A percentile compares a stretch with the other conserved stretches of the same genome.
Conservation (phyloP, 1,284 basidiomycete genomes). For the Cronartium quercuum region DNA sequence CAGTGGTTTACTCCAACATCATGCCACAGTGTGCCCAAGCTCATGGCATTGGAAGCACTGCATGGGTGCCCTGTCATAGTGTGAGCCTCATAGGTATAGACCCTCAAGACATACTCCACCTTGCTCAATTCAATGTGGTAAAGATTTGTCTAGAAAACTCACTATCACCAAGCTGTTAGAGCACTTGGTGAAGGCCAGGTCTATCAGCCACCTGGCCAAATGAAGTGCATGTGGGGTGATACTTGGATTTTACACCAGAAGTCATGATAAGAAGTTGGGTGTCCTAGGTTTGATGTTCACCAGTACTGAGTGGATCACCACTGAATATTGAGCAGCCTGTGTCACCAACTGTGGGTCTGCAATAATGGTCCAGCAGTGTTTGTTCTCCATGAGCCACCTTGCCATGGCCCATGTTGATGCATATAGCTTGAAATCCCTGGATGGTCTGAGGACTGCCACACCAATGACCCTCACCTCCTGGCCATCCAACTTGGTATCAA, state of each 20-base stretch:
- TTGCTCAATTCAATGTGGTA: neutral
- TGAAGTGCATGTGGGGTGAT: neutral
- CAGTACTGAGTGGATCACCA: neutral
- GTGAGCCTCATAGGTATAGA: neutral
- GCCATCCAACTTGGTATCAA: neutral
- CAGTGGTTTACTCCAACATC: neutral
- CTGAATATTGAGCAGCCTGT: neutral
- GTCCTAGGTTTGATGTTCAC: neutral
- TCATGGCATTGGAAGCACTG: neutral
- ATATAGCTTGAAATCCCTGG: neutral
- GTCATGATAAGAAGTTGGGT: neutral
- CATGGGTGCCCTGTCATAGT: neutral
- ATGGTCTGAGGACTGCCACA: neutral
- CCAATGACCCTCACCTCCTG: neutral
- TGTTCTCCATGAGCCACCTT: slow-evolving; percentile 11
- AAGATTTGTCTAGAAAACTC: neutral
- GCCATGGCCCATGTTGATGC: neutral
- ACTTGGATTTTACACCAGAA: slow-evolving; percentile 1
- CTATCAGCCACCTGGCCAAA: neutral
- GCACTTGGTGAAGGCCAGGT: neutral
- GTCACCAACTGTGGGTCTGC: neutral
- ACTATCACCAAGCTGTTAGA: neutral
- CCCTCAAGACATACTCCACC: neutral
- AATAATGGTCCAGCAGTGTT: neutral
- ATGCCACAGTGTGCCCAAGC: neutral